These are phyloP conservation scores for Candida oleophila DNA, from an alignment of 805 yeast species.

Conservation along the genomic window DNA sequence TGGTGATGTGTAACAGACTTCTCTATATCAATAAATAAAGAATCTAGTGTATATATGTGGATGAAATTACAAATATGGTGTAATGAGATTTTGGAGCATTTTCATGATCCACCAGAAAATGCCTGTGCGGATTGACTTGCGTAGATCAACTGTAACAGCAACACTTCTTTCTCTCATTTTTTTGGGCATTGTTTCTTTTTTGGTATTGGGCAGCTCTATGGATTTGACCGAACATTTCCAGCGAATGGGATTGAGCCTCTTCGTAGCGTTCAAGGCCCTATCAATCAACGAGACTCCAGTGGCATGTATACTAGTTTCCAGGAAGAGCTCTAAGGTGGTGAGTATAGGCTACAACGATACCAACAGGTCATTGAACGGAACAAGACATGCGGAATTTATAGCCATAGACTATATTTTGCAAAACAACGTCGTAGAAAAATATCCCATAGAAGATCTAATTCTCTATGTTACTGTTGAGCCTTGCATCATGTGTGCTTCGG, in stretches of 20 bases:
- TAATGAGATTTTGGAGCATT: not conserved
- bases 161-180: too few relatives aligned
- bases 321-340: conserved; percentile 46
- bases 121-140: not conserved
- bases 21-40: too few relatives aligned
- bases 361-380: conserved; percentile 80
- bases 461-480: conserved; percentile 97
- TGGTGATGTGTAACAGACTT: too few relatives aligned
- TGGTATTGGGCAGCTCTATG: too few relatives aligned
- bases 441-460: conserved; percentile 41
- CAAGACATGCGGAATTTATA: conserved; percentile 88
- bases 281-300: conserved; percentile 41
- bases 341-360: conserved; percentile 86
- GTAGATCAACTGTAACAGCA: too few relatives aligned
- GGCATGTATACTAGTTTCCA: conserved; percentile 33
- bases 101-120: not conserved
- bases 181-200: too few relatives aligned
- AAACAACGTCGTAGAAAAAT: conserved; percentile 12
- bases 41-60: too few relatives aligned
- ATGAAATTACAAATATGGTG: too few relatives aligned
- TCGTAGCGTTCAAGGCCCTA: conserved; percentile 39
- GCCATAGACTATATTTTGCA: conserved; percentile 52
- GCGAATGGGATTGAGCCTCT: conserved; percentile 34
- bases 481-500: conserved; percentile 96
- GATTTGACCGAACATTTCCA: conserved; percentile 21